A percentile compares a stretch with the other conserved stretches of the same genome.
These are phyloP conservation scores for Linum usitatissimum DNA, from an alignment of 345 rosid species.

Conservation along the genomic window DNA sequence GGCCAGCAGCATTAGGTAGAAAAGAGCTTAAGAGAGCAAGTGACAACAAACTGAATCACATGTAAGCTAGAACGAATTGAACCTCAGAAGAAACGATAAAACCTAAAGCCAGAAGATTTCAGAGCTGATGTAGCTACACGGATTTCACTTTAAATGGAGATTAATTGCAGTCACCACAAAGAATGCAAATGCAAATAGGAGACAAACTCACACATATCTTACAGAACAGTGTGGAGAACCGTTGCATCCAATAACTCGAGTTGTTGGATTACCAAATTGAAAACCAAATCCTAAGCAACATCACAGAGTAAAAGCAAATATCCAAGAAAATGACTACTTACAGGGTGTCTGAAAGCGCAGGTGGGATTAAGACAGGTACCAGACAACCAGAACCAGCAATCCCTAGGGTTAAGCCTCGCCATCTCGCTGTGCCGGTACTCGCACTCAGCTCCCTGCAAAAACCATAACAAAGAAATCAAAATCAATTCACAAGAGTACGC, in stretches of 20 bases:
- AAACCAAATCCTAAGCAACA: not conserved
- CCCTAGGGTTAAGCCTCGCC: constrained; percentile 18
- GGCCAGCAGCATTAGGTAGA: not conserved
- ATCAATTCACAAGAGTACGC: not conserved
- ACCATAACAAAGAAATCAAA: not conserved
- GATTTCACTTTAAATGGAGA: not conserved
- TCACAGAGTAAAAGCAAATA: not conserved
- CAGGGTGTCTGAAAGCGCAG: constrained; percentile 21
- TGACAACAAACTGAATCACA: no score
- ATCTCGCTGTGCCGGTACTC: constrained; percentile 17
- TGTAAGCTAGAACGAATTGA: not conserved
- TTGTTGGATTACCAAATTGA: no score
- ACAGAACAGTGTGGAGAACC: not conserved
- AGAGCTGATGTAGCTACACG: not conserved
- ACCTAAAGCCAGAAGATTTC: not conserved
- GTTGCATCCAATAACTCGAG: no score
- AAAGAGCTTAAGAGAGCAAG: not conserved
- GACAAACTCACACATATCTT: not conserved
- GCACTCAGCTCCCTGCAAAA: constrained; percentile 12
- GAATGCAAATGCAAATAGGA: not conserved
- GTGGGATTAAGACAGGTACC: constrained; percentile 13
- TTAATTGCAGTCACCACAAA: not conserved
- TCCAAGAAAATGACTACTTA: constrained; percentile 1
- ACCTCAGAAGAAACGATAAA: not conserved
- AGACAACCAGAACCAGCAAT: constrained; percentile 19